Percentiles rank a stretch among this genome's conserved stretches.
Conservation (phyloP, 2,329 filamentous ascomycete genomes). For the Epichloe baconii region DNA sequence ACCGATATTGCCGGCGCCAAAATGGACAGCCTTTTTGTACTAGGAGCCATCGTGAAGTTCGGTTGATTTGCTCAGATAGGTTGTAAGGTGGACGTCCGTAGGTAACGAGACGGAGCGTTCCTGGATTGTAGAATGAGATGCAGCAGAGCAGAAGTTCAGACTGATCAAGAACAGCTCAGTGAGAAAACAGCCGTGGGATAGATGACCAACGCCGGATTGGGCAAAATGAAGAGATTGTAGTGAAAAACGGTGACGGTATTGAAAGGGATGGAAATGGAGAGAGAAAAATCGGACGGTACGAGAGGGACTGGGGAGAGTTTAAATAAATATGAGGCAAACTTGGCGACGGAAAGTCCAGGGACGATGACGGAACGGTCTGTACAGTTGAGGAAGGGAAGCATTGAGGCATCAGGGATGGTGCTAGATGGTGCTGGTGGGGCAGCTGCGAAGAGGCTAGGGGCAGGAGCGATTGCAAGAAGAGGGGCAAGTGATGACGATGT, state of each 20-base stretch:
- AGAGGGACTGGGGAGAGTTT: not conserved
- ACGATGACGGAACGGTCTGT: constrained; percentile 3
- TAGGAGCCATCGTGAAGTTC: constrained; percentile 24
- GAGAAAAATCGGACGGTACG: not conserved
- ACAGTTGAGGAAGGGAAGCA: not conserved
- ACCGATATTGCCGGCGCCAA: constrained; percentile 77
- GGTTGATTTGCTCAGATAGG: not conserved
- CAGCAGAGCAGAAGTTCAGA: no score
- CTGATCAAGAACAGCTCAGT: no score
- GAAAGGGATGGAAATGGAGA: not conserved
- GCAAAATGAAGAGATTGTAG: no score
- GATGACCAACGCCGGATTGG: not conserved
- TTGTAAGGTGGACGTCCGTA: not conserved
- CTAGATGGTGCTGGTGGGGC: not conserved
- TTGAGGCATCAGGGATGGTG: not conserved
- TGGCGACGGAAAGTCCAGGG: not conserved
- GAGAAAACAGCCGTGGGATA: not conserved
- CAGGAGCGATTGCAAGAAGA: not conserved
- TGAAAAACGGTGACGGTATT: not conserved
- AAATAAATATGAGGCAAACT: constrained; percentile 1
- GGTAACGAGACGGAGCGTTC: not conserved
- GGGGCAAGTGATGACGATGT: constrained; percentile 1
- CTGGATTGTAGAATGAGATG: not conserved
- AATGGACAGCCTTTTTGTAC: constrained; percentile 62
- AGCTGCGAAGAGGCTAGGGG: not conserved